phyloP scores from a whole-genome alignment of 2,329 filamentous ascomycete genomes.

The Talaromyces islandicus region DNA sequence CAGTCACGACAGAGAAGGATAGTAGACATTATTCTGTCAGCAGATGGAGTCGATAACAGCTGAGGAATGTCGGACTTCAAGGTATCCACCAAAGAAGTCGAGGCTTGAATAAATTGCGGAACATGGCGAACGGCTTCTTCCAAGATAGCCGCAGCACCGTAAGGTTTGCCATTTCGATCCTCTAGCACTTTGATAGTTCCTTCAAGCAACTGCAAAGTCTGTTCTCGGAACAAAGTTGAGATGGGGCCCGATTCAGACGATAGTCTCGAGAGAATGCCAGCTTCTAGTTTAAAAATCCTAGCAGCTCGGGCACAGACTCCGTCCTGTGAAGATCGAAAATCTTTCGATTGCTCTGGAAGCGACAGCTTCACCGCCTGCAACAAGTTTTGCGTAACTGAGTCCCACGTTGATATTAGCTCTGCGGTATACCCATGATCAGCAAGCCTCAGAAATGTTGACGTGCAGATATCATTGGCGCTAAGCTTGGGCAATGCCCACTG shows the following conservation, averaged over 20 bases:
- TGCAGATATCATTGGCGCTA: conserved; percentile 43
- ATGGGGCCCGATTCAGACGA: conserved; percentile 18
- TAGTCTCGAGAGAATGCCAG: conserved; percentile 27
- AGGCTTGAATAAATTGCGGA: conserved; percentile 34
- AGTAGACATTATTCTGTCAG: conserved; percentile 58
- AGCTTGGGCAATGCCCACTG: conserved; percentile 26
- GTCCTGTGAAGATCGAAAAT: conserved; percentile 67
- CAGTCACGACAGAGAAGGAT: conserved; percentile 52
- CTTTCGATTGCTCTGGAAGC: conserved; percentile 73
- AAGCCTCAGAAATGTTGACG: conserved; percentile 33
- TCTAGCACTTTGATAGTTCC: conserved; percentile 46
- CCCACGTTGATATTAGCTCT: conserved; percentile 57
- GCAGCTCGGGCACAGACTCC: conserved; percentile 59
- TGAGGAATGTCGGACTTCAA: conserved; percentile 51
- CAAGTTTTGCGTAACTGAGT: conserved; percentile 55
- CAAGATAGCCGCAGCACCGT: conserved; percentile 57
- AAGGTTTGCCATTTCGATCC: conserved; percentile 58
- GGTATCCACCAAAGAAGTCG: conserved; percentile 45
- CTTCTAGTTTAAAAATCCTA: conserved; percentile 60
- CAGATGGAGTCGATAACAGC: conserved; percentile 64
- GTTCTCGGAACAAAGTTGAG: conserved; percentile 30
- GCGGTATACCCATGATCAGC: conserved; percentile 37
- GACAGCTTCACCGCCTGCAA: conserved; percentile 65
- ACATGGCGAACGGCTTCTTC: conserved; percentile 46
- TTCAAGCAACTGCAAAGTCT: conserved; percentile 35